A percentile compares a stretch with the other conserved stretches of the same genome.
Conservation (phyloP, 1,139 yeast genomes). For the Oligophagozyma castellii region DNA sequence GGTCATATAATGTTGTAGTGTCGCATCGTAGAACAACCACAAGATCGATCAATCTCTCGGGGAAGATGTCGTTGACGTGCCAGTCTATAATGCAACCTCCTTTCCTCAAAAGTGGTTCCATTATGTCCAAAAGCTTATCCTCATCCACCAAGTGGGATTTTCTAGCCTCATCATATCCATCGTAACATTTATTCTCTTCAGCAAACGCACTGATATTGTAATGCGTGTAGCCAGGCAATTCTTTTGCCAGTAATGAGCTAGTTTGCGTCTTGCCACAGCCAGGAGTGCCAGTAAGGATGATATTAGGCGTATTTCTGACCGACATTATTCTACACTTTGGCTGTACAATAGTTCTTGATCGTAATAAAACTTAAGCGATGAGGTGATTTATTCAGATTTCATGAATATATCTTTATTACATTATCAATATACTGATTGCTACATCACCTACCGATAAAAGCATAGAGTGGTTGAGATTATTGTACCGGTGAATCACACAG, state of each 20-base stretch:
- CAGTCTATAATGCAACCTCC: slow-evolving; percentile 91
- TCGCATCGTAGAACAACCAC: slow-evolving; percentile 81
- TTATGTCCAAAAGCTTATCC: slow-evolving; percentile 66
- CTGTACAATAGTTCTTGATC: too few relatives aligned
- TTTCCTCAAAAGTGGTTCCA: slow-evolving; percentile 62
- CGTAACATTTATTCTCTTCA: slow-evolving; percentile 59
- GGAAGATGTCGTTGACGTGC: slow-evolving; percentile 95
- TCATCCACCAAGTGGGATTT: slow-evolving; percentile 88
- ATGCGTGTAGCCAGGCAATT: slow-evolving; percentile 38
- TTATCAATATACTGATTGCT: too few relatives aligned
- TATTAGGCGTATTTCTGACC: slow-evolving; percentile 47
- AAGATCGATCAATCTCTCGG: slow-evolving; percentile 81
- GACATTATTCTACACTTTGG: too few relatives aligned
- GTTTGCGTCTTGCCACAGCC: slow-evolving; percentile 95
- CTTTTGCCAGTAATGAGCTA: slow-evolving; percentile 45
- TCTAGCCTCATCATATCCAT: slow-evolving; percentile 74
- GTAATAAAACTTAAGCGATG: too few relatives aligned
- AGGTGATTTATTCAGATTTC: too few relatives aligned
- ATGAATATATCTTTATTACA: too few relatives aligned
- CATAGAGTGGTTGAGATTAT: neutral
- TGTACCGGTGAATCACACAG: too few relatives aligned
- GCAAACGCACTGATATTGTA: slow-evolving; percentile 74
- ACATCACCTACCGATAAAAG: neutral
- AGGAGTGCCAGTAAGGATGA: slow-evolving; percentile 91
- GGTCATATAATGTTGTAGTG: slow-evolving; percentile 55